phyloP scores from a whole-genome alignment of 78 protist genomes.

The Carpediemonas membranifera region DNA sequence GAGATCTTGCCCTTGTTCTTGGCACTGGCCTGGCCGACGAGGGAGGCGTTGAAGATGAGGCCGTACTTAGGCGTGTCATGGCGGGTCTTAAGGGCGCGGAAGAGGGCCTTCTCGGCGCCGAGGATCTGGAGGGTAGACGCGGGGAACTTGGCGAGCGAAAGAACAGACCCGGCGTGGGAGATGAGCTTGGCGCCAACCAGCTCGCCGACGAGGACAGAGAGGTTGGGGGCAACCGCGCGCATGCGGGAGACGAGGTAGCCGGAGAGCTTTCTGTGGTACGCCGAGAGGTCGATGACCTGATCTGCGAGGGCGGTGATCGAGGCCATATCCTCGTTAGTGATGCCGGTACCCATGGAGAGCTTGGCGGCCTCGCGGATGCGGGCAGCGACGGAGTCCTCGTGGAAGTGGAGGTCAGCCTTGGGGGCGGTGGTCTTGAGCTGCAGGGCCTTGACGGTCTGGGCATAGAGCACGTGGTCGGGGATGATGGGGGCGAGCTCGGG shows the following conservation, averaged over 20 bases:
- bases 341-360: constrained; percentile 41
- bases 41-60: constrained; percentile 85
- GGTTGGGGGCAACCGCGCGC: constrained; percentile 83
- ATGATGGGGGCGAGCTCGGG: constrained; percentile 84
- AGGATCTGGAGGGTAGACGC: constrained; percentile 89
- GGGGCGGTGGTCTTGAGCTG: constrained; percentile 19
- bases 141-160: constrained; percentile 83
- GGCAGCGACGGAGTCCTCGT: constrained; percentile 58
- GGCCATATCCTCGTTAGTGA: constrained; percentile 62
- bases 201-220: constrained; percentile 85
- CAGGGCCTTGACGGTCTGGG: constrained; percentile 19
- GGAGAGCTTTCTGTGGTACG: constrained; percentile 67
- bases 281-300: constrained; percentile 61
- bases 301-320: constrained; percentile 15
- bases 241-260: constrained; percentile 79
- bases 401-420: constrained; percentile 40
- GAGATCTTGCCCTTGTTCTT: constrained; percentile 86
- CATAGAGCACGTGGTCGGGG: constrained; percentile 64
- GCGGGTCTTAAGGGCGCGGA: constrained; percentile 75
- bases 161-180: constrained; percentile 82
- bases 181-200: constrained; percentile 87
- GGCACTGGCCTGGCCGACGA: constrained; percentile 79
- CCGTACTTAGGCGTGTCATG: constrained; percentile 93
- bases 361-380: constrained; percentile 42
- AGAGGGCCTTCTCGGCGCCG: constrained; percentile 69